Conservation (phyloP, 2,329 filamentous ascomycete species). For the Ilyonectria sp. region DNA sequence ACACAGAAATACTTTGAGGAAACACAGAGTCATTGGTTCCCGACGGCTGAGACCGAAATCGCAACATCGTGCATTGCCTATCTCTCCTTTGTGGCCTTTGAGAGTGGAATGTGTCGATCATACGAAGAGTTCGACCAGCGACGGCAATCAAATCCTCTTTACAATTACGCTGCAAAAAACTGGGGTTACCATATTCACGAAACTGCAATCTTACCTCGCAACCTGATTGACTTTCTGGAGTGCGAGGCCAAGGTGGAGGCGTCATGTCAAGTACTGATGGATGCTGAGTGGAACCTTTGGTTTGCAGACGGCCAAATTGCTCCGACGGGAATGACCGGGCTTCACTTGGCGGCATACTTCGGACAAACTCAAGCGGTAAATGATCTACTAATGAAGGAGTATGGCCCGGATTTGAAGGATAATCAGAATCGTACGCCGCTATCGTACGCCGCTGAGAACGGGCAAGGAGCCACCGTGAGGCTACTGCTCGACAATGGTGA, state of each 20-base stretch:
- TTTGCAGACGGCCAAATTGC: too few relatives aligned
- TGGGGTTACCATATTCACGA: conserved; percentile 31
- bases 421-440: not conserved
- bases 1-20: conserved; percentile 61
- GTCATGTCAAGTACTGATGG: not conserved
- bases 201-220: not conserved
- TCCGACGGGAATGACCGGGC: not conserved
- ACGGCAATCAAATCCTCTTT: conserved; percentile 9
- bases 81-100: conserved; percentile 52
- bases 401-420: not conserved
- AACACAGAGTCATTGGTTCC: conserved; percentile 50
- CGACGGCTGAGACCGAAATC: conserved; percentile 48
- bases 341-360: conserved; percentile 27
- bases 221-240: conserved; percentile 2
- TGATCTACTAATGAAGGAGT: not conserved
- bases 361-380: not conserved
- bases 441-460: not conserved
- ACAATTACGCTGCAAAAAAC: conserved; percentile 27
- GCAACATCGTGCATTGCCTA: conserved; percentile 53
- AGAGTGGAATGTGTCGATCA: not conserved
- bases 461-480: not conserved
- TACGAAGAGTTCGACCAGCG: not conserved
- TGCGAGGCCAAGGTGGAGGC: conserved; percentile 3
- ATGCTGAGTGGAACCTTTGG: not conserved
- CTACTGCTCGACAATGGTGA: not conserved